Percentiles rank a stretch among this genome's conserved stretches.
Evolutionary conservation across 2,329 filamentous ascomycete genomes (phyloP).

Genomic region (Diaporthe eres): DNA sequence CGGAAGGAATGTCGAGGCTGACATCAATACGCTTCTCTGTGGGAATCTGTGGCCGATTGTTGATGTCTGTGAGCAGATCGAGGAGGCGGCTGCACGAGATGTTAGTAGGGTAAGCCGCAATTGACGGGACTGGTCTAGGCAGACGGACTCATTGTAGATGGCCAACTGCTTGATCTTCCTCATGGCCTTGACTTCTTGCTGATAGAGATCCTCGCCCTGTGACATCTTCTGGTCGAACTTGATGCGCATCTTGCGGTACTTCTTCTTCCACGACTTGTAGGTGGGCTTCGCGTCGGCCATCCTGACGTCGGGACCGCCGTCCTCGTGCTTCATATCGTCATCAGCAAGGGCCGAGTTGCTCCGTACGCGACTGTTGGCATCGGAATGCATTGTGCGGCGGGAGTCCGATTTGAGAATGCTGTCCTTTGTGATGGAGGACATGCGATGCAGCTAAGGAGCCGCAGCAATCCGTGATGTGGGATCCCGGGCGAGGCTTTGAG

Average conservation of each 20-base stretch:
- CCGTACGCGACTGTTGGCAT: constrained; percentile 5
- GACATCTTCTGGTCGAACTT: constrained; percentile 84
- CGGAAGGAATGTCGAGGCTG: constrained; percentile 60
- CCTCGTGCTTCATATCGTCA: constrained; percentile 58
- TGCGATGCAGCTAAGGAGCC: background rate
- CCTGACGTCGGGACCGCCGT: constrained; percentile 51
- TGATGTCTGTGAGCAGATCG: constrained; percentile 91
- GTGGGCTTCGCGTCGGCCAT: constrained; percentile 63
- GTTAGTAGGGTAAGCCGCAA: constrained; percentile 42
- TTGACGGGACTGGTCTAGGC: background rate
- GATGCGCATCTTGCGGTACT: constrained; percentile 92
- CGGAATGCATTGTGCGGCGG: constrained; percentile 26
- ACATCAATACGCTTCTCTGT: constrained; percentile 82
- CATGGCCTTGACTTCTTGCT: constrained; percentile 84
- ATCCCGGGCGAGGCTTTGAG: background rate
- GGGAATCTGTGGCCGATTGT: constrained; percentile 84
- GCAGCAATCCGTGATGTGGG: constrained; percentile 19
- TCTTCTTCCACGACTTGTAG: constrained; percentile 86
- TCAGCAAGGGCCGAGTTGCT: constrained; percentile 27
- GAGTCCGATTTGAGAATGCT: constrained; percentile 27
- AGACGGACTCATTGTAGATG: constrained; percentile 89
- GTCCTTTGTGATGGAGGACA: constrained; percentile 37
- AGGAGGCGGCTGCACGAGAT: constrained; percentile 79
- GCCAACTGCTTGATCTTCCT: constrained; percentile 86
- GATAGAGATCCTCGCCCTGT: constrained; percentile 85